These are phyloP conservation scores for Vaccinium macrocarpon DNA, from an alignment of 148 eudicot genomes.

Conservation along the genomic window DNA sequence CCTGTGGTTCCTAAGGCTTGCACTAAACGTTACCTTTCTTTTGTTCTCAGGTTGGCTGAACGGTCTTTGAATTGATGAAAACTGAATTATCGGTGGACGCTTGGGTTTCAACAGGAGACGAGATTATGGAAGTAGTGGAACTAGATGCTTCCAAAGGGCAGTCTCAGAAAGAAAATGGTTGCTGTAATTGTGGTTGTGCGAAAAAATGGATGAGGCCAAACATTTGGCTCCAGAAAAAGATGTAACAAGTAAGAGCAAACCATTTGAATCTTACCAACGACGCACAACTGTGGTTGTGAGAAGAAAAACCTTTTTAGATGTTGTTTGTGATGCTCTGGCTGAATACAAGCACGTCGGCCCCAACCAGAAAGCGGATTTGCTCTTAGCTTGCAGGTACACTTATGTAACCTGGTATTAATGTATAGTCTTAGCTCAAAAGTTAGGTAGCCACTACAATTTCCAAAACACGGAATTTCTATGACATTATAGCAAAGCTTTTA, in stretches of 20 bases:
- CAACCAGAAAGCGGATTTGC: constrained; percentile 85
- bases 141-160: constrained; percentile 26
- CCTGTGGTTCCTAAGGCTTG: constrained; percentile 6
- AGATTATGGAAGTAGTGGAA: constrained; percentile 21
- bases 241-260: constrained; percentile 39
- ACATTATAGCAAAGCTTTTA: background rate
- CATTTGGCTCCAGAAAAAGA: constrained; percentile 36
- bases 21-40: background rate
- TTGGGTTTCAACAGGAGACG: constrained; percentile 28
- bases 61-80: constrained; percentile 80
- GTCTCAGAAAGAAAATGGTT: constrained; percentile 27
- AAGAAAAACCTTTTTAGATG: constrained; percentile 70
- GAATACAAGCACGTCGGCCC: constrained; percentile 88
- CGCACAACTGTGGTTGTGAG: constrained; percentile 71
- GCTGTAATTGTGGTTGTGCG: constrained; percentile 19
- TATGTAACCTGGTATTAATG: background rate
- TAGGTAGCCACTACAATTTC: background rate
- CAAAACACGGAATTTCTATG: background rate
- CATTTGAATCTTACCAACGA: constrained; percentile 73
- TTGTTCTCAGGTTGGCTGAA: constrained; percentile 69
- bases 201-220: constrained; percentile 27
- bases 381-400: constrained; percentile 92
- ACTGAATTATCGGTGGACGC: constrained; percentile 42
- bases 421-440: background rate
- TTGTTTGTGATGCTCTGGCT: constrained; percentile 78